phyloP scores from a whole-genome alignment of 2,329 filamentous ascomycete species.

The Fusarium cyanostomum region DNA sequence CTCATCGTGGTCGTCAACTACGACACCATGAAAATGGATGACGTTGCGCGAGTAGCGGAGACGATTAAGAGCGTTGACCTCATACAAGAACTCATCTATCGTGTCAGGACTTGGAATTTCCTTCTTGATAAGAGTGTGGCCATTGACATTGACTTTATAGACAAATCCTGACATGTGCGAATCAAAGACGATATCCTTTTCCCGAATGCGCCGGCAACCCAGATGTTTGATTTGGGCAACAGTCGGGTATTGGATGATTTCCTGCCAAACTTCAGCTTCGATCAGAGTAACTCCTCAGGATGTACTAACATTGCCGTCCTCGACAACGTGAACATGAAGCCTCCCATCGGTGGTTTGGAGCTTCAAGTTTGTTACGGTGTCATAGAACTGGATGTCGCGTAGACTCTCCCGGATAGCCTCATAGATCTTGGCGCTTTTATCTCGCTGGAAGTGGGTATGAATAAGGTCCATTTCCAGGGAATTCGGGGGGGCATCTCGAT shows the following conservation, averaged over 20 bases:
- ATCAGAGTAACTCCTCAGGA: background rate
- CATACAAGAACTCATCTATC: constrained; percentile 96
- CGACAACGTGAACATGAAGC: constrained; percentile 96
- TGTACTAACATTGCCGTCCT: constrained; percentile 79
- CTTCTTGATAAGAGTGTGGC: constrained; percentile 86
- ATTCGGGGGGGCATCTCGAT: constrained; percentile 78
- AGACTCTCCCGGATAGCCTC: constrained; percentile 93
- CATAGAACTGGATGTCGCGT: constrained; percentile 93
- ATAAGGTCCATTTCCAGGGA: constrained; percentile 88
- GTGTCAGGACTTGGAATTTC: constrained; percentile 97
- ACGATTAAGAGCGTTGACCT: constrained; percentile 91
- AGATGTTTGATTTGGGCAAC: constrained; percentile 79
- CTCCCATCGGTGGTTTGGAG: constrained; percentile 88
- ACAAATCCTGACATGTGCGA: constrained; percentile 97
- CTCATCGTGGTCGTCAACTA: constrained; percentile 87
- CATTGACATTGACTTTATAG: constrained; percentile 83
- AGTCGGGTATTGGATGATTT: constrained; percentile 88
- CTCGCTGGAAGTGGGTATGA: constrained; percentile 81
- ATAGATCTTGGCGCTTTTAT: constrained; percentile 93
- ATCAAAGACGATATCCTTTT: constrained; percentile 83
- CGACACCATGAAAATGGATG: constrained; percentile 86
- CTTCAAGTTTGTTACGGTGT: constrained; percentile 95
- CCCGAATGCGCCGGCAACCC: constrained; percentile 69
- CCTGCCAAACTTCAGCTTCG: constrained; percentile 54
- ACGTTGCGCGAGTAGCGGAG: constrained; percentile 78